Evolutionary conservation across 2,329 filamentous ascomycete genomes (phyloP).

Genomic region (Colletotrichum sp.): DNA sequence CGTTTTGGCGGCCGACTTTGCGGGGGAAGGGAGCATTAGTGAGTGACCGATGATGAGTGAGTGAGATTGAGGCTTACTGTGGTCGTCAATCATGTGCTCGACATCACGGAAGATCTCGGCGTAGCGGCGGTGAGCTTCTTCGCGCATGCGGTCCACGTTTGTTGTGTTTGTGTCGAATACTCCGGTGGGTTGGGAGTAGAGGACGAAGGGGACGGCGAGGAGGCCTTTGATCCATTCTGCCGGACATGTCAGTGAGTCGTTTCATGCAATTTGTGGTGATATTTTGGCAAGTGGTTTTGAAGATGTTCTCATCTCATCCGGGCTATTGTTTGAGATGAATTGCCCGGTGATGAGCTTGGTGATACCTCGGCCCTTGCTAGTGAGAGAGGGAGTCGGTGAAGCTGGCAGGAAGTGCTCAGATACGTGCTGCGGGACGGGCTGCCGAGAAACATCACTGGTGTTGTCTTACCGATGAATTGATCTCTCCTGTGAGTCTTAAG

Average conservation of each 20-base stretch:
- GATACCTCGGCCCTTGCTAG: background rate
- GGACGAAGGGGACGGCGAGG: constrained; percentile 92
- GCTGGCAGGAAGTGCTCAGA: background rate
- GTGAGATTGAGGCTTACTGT: constrained; percentile 63
- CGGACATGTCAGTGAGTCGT: background rate
- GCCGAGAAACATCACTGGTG: background rate
- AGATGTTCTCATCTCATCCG: background rate
- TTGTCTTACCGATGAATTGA: constrained; percentile 75
- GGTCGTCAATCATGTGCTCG: constrained; percentile 88
- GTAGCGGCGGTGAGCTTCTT: constrained; percentile 85
- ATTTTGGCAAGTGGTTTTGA: background rate
- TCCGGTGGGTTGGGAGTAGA: constrained; percentile 93
- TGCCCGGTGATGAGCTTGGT: background rate
- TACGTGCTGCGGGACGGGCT: background rate
- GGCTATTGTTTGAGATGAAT: background rate
- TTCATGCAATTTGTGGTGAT: background rate
- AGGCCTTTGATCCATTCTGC: constrained; percentile 96
- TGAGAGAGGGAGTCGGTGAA: background rate
- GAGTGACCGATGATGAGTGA: constrained; percentile 2
- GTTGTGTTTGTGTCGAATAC: constrained; percentile 75
- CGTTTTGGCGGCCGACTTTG: constrained; percentile 73
- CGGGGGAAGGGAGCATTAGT: background rate
- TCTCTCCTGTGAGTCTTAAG: constrained; percentile 87
- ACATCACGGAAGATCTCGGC: constrained; percentile 95
- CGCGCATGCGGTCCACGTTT: constrained; percentile 73